Evolutionary conservation across 1,284 basidiomycete species (phyloP).

Genomic region (Sporisorium graminicola): DNA sequence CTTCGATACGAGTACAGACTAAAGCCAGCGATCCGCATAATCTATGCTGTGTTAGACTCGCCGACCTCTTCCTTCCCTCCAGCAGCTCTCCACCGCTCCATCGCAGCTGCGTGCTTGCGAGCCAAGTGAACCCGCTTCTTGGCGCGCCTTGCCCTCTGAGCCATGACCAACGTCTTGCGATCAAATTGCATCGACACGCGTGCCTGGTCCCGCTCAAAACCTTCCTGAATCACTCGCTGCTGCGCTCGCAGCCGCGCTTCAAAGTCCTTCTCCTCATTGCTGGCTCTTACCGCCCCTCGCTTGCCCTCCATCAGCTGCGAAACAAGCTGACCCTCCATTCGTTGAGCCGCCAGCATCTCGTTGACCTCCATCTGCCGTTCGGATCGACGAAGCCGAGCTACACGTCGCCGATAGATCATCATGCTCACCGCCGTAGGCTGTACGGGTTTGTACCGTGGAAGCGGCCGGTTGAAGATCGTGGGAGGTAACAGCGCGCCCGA

Average conservation of each 20-base stretch:
- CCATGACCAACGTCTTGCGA: conserved; percentile 47
- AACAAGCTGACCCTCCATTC: conserved; percentile 6
- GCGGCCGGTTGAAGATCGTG: conserved; percentile 57
- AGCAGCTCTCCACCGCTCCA: conserved; percentile 16
- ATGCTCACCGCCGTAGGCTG: conserved; percentile 63
- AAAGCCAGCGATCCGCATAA: background rate
- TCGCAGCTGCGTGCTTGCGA: conserved; percentile 20
- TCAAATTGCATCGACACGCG: conserved; percentile 53
- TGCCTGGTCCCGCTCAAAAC: conserved; percentile 49
- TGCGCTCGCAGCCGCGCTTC: conserved; percentile 14
- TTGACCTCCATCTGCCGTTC: conserved; percentile 43
- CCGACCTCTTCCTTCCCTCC: background rate
- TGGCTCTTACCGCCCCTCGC: background rate
- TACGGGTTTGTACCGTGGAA: conserved; percentile 65
- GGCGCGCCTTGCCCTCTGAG: conserved; percentile 53
- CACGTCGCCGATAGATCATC: conserved; percentile 63
- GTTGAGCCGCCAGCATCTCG: conserved; percentile 38
- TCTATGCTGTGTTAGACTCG: background rate
- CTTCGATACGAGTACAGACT: background rate
- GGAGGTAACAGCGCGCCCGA: conserved; percentile 64
- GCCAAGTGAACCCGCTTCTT: conserved; percentile 36
- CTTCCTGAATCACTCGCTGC: conserved; percentile 13
- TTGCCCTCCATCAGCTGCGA: conserved; percentile 4
- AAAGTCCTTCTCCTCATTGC: conserved; percentile 8
- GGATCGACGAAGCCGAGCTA: conserved; percentile 40